Conservation (phyloP, 2,329 filamentous ascomycete genomes). For the Monilinia polystroma region DNA sequence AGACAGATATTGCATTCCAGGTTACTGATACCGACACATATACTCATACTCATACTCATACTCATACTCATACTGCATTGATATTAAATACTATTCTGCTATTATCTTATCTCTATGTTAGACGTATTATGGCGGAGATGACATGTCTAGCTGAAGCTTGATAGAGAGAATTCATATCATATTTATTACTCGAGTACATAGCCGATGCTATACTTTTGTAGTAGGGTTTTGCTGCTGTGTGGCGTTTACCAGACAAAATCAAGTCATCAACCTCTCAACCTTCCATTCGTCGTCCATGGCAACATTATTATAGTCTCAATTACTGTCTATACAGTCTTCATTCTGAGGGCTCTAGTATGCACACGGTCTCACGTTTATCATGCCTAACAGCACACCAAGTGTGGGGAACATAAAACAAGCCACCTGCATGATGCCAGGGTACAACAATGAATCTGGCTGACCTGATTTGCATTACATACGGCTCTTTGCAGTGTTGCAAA, state of each 20-base stretch:
- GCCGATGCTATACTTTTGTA: neutral
- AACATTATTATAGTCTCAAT: neutral
- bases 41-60: neutral
- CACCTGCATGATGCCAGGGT: conserved; percentile 15
- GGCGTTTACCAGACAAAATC: neutral
- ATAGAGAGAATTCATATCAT: neutral
- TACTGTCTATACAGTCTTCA: neutral
- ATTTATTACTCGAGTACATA: neutral
- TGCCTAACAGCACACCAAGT: neutral
- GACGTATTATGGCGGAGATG: too few species aligned
- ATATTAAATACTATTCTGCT: neutral
- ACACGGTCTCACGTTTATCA: conserved; percentile 2
- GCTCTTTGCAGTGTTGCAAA: conserved; percentile 20
- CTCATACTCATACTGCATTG: neutral
- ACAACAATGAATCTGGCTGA: conserved; percentile 16
- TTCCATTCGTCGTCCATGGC: neutral
- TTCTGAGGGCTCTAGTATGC: neutral
- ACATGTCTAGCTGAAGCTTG: neutral
- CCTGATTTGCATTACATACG: conserved; percentile 28
- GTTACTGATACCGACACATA: neutral
- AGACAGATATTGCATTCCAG: neutral
- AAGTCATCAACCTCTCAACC: neutral
- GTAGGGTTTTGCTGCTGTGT: neutral
- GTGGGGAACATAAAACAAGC: conserved; percentile 15
- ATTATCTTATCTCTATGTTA: neutral